These are phyloP conservation scores for Neofusicoccum sp. DNA, from an alignment of 2,329 filamentous ascomycete species.

Conservation along the genomic window DNA sequence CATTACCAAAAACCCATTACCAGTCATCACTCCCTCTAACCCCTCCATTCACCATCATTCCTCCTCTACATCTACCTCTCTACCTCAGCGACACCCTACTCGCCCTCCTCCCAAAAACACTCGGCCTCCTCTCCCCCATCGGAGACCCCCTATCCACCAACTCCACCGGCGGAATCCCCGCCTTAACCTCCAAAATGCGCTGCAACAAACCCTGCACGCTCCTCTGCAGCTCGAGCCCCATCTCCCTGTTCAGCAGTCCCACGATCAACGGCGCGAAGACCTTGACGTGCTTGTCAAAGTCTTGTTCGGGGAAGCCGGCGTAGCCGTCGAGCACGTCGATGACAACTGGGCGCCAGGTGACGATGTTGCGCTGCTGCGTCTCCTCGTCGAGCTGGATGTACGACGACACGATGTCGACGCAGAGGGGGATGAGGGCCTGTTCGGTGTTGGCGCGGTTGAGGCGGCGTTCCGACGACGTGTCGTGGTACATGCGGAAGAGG, in stretches of 20 bases:
- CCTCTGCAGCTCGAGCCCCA: slow-evolving; percentile 73
- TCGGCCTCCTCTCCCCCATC: slow-evolving; percentile 10
- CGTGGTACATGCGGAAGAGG: slow-evolving; percentile 94
- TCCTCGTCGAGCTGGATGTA: slow-evolving; percentile 91
- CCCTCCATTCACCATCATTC: no score
- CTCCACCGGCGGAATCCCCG: slow-evolving; percentile 1
- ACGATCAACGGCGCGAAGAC: slow-evolving; percentile 85
- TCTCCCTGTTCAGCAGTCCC: slow-evolving; percentile 77
- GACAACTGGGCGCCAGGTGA: slow-evolving; percentile 95
- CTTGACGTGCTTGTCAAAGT: slow-evolving; percentile 75
- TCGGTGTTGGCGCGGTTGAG: slow-evolving; percentile 81
- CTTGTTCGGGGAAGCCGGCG: slow-evolving; percentile 75
- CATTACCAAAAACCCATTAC: no score
- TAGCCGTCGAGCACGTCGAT: slow-evolving; percentile 96
- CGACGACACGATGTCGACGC: slow-evolving; percentile 85
- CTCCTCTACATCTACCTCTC: background rate
- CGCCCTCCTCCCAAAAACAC: slow-evolving; percentile 10
- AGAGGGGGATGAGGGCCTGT: slow-evolving; percentile 86
- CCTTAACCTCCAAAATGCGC: slow-evolving; percentile 68
- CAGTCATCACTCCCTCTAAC: no score
- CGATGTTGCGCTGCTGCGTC: slow-evolving; percentile 92
- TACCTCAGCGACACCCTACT: no score
- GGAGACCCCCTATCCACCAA: slow-evolving; percentile 3
- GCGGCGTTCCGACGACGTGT: slow-evolving; percentile 77
- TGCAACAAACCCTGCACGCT: slow-evolving; percentile 75